These are phyloP conservation scores for Candida silvicultrix DNA, from an alignment of 805 yeast genomes.

Conservation along the genomic window DNA sequence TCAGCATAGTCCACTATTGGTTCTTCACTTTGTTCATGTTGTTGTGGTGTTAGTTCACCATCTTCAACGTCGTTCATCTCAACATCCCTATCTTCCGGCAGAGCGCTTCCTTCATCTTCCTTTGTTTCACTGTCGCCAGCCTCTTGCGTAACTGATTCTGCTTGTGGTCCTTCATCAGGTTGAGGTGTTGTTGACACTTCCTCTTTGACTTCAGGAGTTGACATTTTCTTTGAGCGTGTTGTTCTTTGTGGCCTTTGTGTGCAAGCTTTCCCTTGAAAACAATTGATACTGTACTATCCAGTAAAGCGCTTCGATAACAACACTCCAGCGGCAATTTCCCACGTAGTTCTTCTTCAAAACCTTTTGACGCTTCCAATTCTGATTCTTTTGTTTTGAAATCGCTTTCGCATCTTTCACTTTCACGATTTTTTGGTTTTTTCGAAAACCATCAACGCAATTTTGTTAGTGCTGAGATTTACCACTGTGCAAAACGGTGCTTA, in stretches of 20 bases:
- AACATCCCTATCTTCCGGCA: neutral
- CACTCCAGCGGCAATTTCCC: no score
- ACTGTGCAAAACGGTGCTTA: neutral
- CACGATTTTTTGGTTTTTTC: neutral
- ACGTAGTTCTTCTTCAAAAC: no score
- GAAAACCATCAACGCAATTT: neutral
- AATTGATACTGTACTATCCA: no score
- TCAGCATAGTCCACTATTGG: constrained; percentile 17
- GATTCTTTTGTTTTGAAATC: neutral
- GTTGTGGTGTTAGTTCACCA: neutral
- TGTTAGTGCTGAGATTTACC: constrained; percentile 12
- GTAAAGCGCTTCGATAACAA: no score
- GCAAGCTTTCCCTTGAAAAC: no score
- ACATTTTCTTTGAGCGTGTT: no score
- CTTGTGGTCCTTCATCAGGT: neutral
- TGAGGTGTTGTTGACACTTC: neutral
- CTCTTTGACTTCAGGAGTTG: constrained; percentile 1
- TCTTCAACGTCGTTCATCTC: neutral
- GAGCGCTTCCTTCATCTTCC: neutral
- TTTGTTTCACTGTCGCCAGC: no score
- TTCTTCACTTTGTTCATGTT: neutral
- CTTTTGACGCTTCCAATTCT: no score
- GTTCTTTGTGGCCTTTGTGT: no score
- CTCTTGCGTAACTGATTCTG: no score
- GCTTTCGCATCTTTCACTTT: neutral